Evolutionary conservation across 2,329 filamentous ascomycete genomes (phyloP).

Genomic region (Venturia aucupariae): DNA sequence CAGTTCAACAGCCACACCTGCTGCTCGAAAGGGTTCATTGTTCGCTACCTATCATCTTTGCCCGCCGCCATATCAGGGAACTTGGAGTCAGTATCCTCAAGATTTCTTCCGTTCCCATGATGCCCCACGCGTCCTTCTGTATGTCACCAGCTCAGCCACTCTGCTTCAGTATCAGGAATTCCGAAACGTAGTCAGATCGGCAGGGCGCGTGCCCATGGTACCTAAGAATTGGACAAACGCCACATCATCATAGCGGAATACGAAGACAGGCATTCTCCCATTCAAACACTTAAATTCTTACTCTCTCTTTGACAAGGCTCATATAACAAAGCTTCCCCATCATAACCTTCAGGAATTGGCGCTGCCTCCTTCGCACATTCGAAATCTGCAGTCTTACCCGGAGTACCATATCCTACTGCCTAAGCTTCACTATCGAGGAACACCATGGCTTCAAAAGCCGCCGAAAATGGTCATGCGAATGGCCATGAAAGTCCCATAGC

Average conservation of each 20-base stretch:
- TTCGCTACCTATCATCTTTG: background rate
- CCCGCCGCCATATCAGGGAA: too few relatives aligned
- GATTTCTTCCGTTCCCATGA: background rate
- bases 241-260: constrained; percentile 1
- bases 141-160: background rate
- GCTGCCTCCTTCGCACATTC: background rate
- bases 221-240: background rate
- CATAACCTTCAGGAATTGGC: too few relatives aligned
- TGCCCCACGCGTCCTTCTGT: background rate
- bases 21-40: background rate
- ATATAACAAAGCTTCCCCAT: background rate
- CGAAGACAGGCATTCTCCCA: background rate
- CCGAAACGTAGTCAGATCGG: background rate
- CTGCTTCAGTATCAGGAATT: background rate
- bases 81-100: background rate
- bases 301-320: too few relatives aligned
- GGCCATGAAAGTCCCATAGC: constrained; percentile 14
- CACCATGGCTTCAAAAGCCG: background rate
- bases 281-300: background rate
- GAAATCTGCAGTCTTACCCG: background rate
- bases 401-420: background rate
- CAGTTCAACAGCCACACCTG: constrained; percentile 4
- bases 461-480: background rate
- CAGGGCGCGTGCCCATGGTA: background rate
- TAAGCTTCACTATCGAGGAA: background rate